Evolutionary conservation across 441 rosid genomes (phyloP).

Genomic region (Pelargonium myrrhifolium): DNA sequence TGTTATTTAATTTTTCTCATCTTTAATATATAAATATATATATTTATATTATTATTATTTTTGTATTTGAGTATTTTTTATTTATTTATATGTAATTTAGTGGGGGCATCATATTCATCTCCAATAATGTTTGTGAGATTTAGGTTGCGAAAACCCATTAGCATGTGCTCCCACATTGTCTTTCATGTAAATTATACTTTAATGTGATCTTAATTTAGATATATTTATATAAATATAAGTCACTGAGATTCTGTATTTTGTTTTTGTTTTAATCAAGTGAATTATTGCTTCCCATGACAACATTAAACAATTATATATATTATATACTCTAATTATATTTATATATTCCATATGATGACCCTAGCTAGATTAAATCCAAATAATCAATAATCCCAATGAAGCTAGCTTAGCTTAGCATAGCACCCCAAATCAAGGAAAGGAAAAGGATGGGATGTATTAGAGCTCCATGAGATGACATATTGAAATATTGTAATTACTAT

Average conservation of each 20-base stretch:
- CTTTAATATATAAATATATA: no score
- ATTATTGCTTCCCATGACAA: not conserved
- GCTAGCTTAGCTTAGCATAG: not conserved
- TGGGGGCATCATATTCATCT: not conserved
- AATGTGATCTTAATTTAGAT: not conserved
- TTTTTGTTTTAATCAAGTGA: not conserved
- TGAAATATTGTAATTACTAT: not conserved
- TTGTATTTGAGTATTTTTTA: no score
- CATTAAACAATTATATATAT: not conserved
- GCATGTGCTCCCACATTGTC: not conserved
- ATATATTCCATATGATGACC: no score
- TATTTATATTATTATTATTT: no score
- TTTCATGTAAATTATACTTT: not conserved
- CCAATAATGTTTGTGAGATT: not conserved
- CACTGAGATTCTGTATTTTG: not conserved
- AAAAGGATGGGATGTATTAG: not conserved
- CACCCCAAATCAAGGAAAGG: constrained; percentile 35
- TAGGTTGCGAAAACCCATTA: not conserved
- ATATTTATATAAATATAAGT: not conserved
- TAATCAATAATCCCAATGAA: constrained; percentile 37
- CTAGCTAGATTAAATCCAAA: constrained; percentile 14
- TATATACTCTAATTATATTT: no score
- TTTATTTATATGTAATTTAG: no score
- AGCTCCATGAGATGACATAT: not conserved
- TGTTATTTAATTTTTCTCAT: no score